Percentiles rank a stretch among this genome's conserved stretches.
These are phyloP conservation scores for Kodamaea nitidulidarum DNA, from an alignment of 805 yeast genomes.

Conservation along the genomic window DNA sequence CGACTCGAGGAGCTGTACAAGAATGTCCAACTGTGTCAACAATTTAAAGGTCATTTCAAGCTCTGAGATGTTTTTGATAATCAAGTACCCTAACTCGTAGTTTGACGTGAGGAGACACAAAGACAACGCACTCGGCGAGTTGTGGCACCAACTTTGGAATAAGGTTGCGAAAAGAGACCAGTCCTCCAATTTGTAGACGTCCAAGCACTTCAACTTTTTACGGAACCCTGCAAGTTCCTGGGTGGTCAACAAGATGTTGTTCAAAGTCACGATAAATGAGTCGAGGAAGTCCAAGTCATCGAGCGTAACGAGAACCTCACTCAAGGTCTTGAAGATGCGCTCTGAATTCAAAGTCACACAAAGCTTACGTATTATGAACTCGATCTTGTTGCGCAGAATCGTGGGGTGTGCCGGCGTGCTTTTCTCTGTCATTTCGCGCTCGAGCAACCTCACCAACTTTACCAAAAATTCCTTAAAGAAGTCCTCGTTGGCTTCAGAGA, in stretches of 20 bases:
- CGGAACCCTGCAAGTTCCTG: conserved; percentile 74
- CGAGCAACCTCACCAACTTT: conserved; percentile 65
- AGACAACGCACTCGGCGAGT: conserved; percentile 83
- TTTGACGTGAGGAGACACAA: conserved; percentile 82
- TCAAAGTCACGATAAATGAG: conserved; percentile 80
- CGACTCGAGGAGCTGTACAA: conserved; percentile 86
- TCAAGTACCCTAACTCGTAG: conserved; percentile 82
- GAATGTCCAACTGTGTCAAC: conserved; percentile 79
- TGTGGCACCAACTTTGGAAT: conserved; percentile 89
- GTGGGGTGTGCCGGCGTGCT: conserved; percentile 28
- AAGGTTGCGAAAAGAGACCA: conserved; percentile 67
- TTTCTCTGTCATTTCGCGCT: conserved; percentile 45
- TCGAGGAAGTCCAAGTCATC: conserved; percentile 65
- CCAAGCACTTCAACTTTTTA: conserved; percentile 56
- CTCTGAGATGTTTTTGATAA: conserved; percentile 75
- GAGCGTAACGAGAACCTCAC: conserved; percentile 58
- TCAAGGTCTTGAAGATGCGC: conserved; percentile 73
- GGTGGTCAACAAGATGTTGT: conserved; percentile 80
- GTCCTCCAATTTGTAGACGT: conserved; percentile 51
- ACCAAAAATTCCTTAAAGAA: conserved; percentile 74
- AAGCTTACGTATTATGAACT: conserved; percentile 76
- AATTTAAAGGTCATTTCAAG: conserved; percentile 76
- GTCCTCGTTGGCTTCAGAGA: conserved; percentile 70
- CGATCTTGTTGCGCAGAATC: conserved; percentile 57
- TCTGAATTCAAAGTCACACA: conserved; percentile 81